Base-by-base conservation (phyloP, 768 basidiomycete species). In the Trametes punicea region DNA sequence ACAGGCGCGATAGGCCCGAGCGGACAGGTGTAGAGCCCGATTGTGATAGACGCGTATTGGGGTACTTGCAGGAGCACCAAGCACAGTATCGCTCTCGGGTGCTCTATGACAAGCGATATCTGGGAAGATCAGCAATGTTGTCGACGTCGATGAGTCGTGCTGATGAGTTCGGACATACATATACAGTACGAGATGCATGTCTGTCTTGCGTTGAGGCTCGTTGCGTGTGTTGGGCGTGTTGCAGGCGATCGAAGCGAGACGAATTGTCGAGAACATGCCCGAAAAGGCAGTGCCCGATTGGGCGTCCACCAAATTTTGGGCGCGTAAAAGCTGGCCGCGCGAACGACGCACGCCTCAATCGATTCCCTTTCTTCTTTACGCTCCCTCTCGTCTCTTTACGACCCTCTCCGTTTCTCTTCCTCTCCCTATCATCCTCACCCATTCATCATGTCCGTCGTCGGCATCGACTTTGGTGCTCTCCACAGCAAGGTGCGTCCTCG, bases 401-500 rank as follows among this genome's bases (percentile, higher is more conserved):
- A 60, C 59, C 50, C 46, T 34, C 38, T 29, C 38, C 36, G 27
- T 42, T 39, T 39, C 56, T 46, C 45, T 52, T 51, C 45, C 30
- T 34, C 39, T 18, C 44, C 41, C 46, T 26, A 53, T 31, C 34
- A 5, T 36, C 4, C 10, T 46, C 34, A 42, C 51, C 44, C 20
- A 9, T 26, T 20, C 46, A 68, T 60, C 69, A 93, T 92, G 91
- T 84, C 91, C 69, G 94, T 96, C 75, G 94, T 98, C 65, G 94
- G 94, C 68, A 83, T 97, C 64, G 94, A 98, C 79, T 84, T 96
- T 70, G 94, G 94, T 69, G 83, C 92, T 51, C 80, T 95, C 13
- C 85, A 87, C 72, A 90, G 88, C 75, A 93, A 95, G 82, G 91
- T 89, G 55, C 34, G 75, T 70, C 5, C 38, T 4, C 31, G 18